phyloP scores from a whole-genome alignment of 2,329 filamentous ascomycete genomes.

The Xylaria sp. region DNA sequence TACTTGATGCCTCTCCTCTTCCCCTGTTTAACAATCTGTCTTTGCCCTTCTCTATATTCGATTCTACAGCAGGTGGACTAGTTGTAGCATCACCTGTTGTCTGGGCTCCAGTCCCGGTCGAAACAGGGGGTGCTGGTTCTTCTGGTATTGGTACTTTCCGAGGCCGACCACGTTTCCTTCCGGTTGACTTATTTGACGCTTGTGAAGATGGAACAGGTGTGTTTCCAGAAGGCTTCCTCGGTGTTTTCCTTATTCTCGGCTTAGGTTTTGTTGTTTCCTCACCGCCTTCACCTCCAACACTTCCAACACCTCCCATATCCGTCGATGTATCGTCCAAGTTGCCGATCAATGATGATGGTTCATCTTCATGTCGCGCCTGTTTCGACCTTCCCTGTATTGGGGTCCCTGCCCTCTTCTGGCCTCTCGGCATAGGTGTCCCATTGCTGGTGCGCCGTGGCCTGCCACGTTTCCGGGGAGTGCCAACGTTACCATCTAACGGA shows the following conservation, averaged over 20 bases:
- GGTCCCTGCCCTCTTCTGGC: conserved; percentile 60
- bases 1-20: conserved; percentile 22
- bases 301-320: conserved; percentile 31
- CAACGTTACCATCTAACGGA: conserved; percentile 38
- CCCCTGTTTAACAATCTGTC: conserved; percentile 17
- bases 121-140: conserved; percentile 37
- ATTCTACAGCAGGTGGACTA: conserved; percentile 22
- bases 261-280: conserved; percentile 51
- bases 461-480: conserved; percentile 57
- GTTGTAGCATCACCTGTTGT: conserved; percentile 16
- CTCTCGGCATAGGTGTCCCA: conserved; percentile 62
- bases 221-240: conserved; percentile 39
- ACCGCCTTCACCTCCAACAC: conserved; percentile 37
- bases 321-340: conserved; percentile 42
- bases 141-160: conserved; percentile 46
- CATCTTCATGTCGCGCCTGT: conserved; percentile 50
- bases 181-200: conserved; percentile 41
- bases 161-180: conserved; percentile 49
- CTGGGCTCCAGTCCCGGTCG: conserved; percentile 35
- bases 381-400: conserved; percentile 54
- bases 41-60: conserved; percentile 13
- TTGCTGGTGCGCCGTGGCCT: conserved; percentile 61
- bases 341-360: conserved; percentile 45
- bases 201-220: conserved; percentile 46
- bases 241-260: conserved; percentile 48